Percentiles rank a stretch among this genome's conserved stretches.
These are phyloP conservation scores for Avicennia marina DNA, from an alignment of 257 asterid species.

Conservation along the genomic window DNA sequence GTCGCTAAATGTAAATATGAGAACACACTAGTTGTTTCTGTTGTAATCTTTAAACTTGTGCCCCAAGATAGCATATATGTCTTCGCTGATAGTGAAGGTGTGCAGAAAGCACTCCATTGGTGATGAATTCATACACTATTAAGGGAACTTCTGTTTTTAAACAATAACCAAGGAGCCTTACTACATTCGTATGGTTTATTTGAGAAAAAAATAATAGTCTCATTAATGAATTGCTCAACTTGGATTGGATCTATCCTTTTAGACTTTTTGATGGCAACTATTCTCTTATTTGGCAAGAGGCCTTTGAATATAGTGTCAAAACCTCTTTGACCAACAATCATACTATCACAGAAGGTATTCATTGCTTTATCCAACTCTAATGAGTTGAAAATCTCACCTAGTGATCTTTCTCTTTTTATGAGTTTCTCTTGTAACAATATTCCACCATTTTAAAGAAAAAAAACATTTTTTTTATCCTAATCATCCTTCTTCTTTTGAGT, in stretches of 20 bases:
- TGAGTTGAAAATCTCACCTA: not conserved
- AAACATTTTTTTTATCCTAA: not conserved
- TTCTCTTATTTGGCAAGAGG: not conserved
- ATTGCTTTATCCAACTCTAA: not conserved
- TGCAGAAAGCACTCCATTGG: too few species aligned
- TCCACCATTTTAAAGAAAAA: too few species aligned
- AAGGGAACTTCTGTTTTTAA: too few species aligned
- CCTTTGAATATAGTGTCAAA: not conserved
- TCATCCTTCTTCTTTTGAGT: not conserved
- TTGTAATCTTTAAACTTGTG: constrained; percentile 15
- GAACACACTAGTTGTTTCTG: constrained; percentile 21
- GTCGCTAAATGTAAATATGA: constrained; percentile 24
- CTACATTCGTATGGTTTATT: constrained; percentile 24
- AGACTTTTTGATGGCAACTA: too few species aligned
- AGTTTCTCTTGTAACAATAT: constrained; percentile 13
- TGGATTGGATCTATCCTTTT: constrained; percentile 14
- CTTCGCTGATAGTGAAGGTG: constrained; percentile 14
- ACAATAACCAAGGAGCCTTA: constrained; percentile 31
- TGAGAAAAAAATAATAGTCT: constrained; percentile 22
- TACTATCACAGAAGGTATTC: constrained; percentile 4
- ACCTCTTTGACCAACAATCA: constrained; percentile 12
- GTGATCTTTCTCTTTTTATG: not conserved
- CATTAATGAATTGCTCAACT: constrained; percentile 25
- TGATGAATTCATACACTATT: constrained; percentile 26
- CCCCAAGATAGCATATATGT: constrained; percentile 6